phyloP scores from a whole-genome alignment of 441 rosid genomes.

The Corymbia calophylla region DNA sequence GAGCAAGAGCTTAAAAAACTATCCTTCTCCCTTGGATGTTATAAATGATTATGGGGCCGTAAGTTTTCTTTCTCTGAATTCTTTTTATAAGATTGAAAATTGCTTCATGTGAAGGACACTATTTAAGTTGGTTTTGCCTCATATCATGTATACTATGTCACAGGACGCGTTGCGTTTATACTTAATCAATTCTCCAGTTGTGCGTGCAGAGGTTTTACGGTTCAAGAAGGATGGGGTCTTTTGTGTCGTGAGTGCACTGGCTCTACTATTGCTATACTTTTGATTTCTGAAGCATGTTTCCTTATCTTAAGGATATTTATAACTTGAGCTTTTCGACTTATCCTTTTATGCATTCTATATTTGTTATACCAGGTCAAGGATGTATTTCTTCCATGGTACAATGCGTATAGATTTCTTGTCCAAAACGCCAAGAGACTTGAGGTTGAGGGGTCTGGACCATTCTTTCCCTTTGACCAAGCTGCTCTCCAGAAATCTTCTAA shows the following conservation, averaged over 20 bases:
- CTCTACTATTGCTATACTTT: background rate
- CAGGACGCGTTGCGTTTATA: constrained; percentile 96
- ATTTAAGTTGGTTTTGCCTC: background rate
- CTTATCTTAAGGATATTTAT: background rate
- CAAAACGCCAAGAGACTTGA: constrained; percentile 98
- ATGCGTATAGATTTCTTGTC: constrained; percentile 97
- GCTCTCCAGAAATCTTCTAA: constrained; percentile 68
- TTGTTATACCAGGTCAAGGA: constrained; percentile 72
- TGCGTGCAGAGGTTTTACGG: constrained; percentile 90
- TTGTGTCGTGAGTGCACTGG: constrained; percentile 73
- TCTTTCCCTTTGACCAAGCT: constrained; percentile 55
- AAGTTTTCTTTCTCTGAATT: constrained; percentile 18
- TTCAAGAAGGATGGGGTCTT: constrained; percentile 91
- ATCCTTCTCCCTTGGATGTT: constrained; percentile 88
- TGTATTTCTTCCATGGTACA: constrained; percentile 99
- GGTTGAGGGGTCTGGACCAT: constrained; percentile 69
- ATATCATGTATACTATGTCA: background rate
- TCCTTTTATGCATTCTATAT: background rate
- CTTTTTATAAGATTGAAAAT: background rate
- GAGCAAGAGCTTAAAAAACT: constrained; percentile 86
- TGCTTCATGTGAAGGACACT: background rate
- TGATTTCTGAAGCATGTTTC: background rate
- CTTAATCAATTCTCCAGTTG: constrained; percentile 97
- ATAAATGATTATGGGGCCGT: constrained; percentile 96
- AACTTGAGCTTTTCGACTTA: background rate